Base-by-base conservation (phyloP, 2,329 filamentous ascomycete genomes). In the Phaeosphaeriaceae sp. region DNA sequence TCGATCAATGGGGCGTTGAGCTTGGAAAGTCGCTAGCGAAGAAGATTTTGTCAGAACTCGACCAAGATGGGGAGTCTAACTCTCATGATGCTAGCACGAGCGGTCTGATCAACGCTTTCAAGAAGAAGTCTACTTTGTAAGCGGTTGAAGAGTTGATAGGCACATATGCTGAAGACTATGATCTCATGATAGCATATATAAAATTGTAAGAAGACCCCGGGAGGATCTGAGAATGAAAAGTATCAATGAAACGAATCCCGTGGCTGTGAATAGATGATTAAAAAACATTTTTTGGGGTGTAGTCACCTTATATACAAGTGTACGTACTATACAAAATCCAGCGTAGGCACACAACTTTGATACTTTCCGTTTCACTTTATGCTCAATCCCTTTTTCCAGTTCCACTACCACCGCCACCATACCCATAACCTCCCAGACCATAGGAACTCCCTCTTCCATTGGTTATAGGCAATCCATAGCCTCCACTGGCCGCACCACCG, bases 1-100 rank as follows among this genome's bases (percentile, higher is more conserved):
- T 97, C 73, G 94, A 99, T 79, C 94, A 99, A 82, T 99, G 94
- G 94, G 94, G 94, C 78, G 94, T 99, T 36, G 94, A 99, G 83
- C 81, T 99, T 55, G 94, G 94, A 75, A 99, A 99, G 87, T 87
- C 88, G 33, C 81, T 99, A 61, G 94, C 94, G 54, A 97, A 83
- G 77, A 81, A 81, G 71, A 83, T 76, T 50, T 71, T 78, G 57
- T 74, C 77, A 68, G 94, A 99, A 82, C 83, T 99, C 50, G 92
- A 97, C 60, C 83, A 87, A 71, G 76, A 83, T n/a, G 89, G 85
- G 53, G 85, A 84, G 64, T 86, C 86, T 46, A 79, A 79, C 50
- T 84, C 83, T 50, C 94, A 99, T 77, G 94, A 99, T 74, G 79
- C 85, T 55, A 94, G 89, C 66, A 99, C 94, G 9, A 90, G 87